Evolutionary conservation across 1,139 yeast genomes (phyloP), one percentile per base, ranked within the genome.

Genomic region (Suhomyces panamericanus): DNA sequence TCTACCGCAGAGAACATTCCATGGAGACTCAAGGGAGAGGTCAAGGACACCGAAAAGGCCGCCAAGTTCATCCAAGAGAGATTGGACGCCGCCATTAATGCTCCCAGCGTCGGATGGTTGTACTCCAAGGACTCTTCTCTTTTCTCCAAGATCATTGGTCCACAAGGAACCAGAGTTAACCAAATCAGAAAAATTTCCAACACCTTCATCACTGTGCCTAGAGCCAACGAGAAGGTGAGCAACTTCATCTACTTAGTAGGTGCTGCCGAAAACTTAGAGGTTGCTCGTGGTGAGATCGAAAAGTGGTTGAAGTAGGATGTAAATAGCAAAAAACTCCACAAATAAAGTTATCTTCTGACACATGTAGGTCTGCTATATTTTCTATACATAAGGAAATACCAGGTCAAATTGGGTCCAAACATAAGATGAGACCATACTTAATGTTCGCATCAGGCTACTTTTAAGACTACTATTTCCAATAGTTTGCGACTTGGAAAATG

Each of bases 131-230:
- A 67, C 48, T 67, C 76, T 17, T 54, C 68, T 1, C 50, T 49
- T n/a, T 72, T 73, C 53, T 77, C 86, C 47, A 78, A 76, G 63
- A 73, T 88, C 41, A 78, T 89, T 55, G 96, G 96, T 6, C 83
- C 89, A 17, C 84, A 80, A 55, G 96, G 96, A 39, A 66, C 83
- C 30, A 82, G 78, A 53, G 75, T 88, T 57, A 81, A 78, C 57
- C 70, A 70, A 51, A 77, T 88, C 48, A 81, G 95, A 66, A 70
- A 70, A 35, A 70, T 75, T 50, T 69, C 85, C 16, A 81, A 78
- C 35, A 74, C 86, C 42, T 75, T 79, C 50, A 78, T 87, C 53
- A 74, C 75, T 43, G 80, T 87, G 46, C 95, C 95, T 52, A 80
- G 81, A 66, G 66, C 72, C 32, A 67, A 63, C 45, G 86, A 83